A percentile compares a stretch with the other conserved stretches of the same genome.
Conservation (phyloP, 345 rosid species). For the Salix caprea region DNA sequence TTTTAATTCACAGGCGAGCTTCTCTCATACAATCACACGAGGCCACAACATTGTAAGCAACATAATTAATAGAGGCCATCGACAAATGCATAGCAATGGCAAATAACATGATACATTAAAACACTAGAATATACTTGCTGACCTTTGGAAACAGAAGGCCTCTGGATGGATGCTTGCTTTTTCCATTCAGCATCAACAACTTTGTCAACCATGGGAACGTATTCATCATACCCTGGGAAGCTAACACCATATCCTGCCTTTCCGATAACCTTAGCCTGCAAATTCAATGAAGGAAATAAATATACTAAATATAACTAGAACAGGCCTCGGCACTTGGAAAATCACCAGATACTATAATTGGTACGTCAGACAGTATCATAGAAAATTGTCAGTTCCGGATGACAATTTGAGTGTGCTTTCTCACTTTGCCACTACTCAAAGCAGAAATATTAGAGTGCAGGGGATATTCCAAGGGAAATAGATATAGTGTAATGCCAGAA, state of each 20-base stretch:
- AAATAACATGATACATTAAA: background rate
- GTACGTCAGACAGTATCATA: background rate
- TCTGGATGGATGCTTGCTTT: constrained; percentile 49
- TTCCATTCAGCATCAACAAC: constrained; percentile 89
- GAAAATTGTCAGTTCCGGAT: background rate
- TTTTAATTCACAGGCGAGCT: background rate
- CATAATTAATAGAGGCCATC: background rate
- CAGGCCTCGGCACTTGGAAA: background rate
- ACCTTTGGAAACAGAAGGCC: constrained; percentile 60
- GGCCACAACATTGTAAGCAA: background rate
- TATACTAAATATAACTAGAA: background rate
- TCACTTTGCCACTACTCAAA: background rate
- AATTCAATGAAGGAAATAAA: constrained; percentile 7
- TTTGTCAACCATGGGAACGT: constrained; percentile 97
- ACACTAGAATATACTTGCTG: background rate
- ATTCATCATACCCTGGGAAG: constrained; percentile 95
- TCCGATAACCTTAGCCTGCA: constrained; percentile 66
- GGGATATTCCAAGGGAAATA: background rate
- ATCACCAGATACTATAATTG: background rate
- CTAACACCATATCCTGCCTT: constrained; percentile 54
- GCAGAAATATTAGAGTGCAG: background rate
- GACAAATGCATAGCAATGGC: background rate
- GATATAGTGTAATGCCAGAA: background rate
- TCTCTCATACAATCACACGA: background rate
- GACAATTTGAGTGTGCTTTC: background rate